Evolutionary conservation across 768 basidiomycete species (phyloP), one percentile per base, ranked within the genome.

Genomic region (Tylopilus felleus): DNA sequence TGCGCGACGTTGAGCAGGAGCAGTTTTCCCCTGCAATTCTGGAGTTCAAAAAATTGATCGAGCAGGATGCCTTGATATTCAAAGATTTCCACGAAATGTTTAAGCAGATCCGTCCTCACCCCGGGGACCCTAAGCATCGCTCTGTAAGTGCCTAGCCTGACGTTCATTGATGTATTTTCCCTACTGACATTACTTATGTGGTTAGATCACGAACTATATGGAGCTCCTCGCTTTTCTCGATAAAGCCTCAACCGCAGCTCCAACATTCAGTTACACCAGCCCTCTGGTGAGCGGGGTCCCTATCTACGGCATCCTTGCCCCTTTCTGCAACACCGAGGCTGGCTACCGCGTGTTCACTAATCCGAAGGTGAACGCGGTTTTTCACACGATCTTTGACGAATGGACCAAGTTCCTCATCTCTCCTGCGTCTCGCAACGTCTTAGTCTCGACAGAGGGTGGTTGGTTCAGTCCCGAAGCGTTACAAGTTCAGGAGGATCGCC

Each of bases 331-430:
- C 44, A 61, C 62, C 25, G 38, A 49, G 19, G 62, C 62, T 31
- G 62, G 62, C 16, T 56, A 55, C 60, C 52, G 57, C 33, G 65
- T 54, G 28, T 60, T 71, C 33, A 61, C 60, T 1, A 67, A 68
- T 27, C 69, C 74, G 1, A 65, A 66, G 39, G 74, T 84, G 49
- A 85, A 84, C 54, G 61, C 46, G 2, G 62, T 70, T 44, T 65
- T 83, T 56, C 78, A 79, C 58, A 73, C 73, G 43, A 63, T 84
- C 49, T 74, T 85, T 56, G 66, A 77, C 42, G 69, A 67, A 22
- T 85, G 83, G 81, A 71, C 70, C 10, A 56, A 56, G 14, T 84
- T 71, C 71, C 77, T 85, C 45, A 58, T 60, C 4, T 75, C 77
- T 1, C 61, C 70, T 7, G 73, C 65, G 4, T 83, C 82, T 1